A percentile compares a stretch with the other conserved stretches of the same genome.
phyloP scores from a whole-genome alignment of 495 filamentous ascomycete species.

The Tuber umbilicatum region DNA sequence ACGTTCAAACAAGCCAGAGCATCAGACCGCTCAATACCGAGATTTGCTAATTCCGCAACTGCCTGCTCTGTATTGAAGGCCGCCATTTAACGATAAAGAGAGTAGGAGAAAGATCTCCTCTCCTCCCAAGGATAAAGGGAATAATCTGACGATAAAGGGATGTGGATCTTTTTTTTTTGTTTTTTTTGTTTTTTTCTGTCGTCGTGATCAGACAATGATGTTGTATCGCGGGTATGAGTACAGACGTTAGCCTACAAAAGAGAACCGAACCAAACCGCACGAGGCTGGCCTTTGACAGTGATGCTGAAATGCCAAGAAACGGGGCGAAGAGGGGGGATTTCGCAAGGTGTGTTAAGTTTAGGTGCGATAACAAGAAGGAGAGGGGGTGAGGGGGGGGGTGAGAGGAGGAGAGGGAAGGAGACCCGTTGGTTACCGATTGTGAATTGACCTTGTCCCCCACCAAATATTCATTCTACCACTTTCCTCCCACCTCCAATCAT shows the following conservation, averaged over 20 bases:
- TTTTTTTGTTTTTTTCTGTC: background rate
- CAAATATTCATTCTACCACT: background rate
- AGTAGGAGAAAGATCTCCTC: background rate
- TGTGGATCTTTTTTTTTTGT: background rate
- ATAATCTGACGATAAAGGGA: background rate
- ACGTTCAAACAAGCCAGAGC: constrained; percentile 41
- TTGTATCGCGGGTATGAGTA: background rate
- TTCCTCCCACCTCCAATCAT: background rate
- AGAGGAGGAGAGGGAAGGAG: background rate
- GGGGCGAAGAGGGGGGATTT: background rate
- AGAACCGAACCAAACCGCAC: background rate
- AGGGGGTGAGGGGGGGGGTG: background rate
- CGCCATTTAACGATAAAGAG: background rate
- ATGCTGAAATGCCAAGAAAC: background rate
- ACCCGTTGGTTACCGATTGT: background rate
- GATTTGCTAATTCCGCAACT: constrained; percentile 20
- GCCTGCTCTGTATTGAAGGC: constrained; percentile 12
- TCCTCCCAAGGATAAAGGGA: background rate
- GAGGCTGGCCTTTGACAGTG: background rate
- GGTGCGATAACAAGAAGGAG: background rate
- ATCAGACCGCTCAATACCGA: constrained; percentile 32
- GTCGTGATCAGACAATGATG: background rate
- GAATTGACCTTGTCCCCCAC: background rate
- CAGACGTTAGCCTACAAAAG: background rate
- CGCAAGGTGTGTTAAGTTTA: background rate